Conservation (phyloP, 148 eudicot species). For the Vaccinium corymbosum region DNA sequence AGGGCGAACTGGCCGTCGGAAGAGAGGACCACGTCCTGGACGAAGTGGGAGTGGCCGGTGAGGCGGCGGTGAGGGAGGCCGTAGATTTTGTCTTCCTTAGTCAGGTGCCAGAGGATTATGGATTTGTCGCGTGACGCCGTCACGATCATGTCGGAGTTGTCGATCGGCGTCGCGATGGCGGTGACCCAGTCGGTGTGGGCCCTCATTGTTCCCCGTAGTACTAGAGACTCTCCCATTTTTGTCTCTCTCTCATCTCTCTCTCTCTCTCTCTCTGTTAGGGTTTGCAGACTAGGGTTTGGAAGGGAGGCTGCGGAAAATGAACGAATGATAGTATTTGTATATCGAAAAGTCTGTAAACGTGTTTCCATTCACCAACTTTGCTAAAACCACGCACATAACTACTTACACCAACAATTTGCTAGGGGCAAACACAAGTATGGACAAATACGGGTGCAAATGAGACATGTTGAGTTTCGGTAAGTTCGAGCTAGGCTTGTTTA, state of each 20-base stretch:
- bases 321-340: too few species aligned
- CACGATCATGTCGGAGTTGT: conserved; percentile 58
- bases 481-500: too few species aligned
- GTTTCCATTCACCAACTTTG: too few species aligned
- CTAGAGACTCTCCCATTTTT: conserved; percentile 41
- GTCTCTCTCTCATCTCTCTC: background rate
- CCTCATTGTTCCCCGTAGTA: conserved; percentile 43
- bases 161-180: conserved; percentile 57
- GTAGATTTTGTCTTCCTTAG: conserved; percentile 41
- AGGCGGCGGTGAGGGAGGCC: conserved; percentile 71
- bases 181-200: conserved; percentile 71
- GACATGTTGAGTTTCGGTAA: too few species aligned
- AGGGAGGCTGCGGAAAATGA: background rate
- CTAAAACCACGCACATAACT: too few species aligned
- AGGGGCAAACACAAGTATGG: too few species aligned
- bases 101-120: conserved; percentile 46
- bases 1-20: conserved; percentile 83
- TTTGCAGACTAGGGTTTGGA: background rate
- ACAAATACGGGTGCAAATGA: too few species aligned
- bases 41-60: conserved; percentile 80
- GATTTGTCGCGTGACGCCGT: conserved; percentile 54
- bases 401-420: too few species aligned
- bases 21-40: conserved; percentile 78
- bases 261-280: background rate
- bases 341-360: too few species aligned